A percentile compares a stretch with the other conserved stretches of the same genome.
These are phyloP conservation scores for Ogataea thermomethanolica DNA, from an alignment of 805 yeast genomes.

Conservation along the genomic window DNA sequence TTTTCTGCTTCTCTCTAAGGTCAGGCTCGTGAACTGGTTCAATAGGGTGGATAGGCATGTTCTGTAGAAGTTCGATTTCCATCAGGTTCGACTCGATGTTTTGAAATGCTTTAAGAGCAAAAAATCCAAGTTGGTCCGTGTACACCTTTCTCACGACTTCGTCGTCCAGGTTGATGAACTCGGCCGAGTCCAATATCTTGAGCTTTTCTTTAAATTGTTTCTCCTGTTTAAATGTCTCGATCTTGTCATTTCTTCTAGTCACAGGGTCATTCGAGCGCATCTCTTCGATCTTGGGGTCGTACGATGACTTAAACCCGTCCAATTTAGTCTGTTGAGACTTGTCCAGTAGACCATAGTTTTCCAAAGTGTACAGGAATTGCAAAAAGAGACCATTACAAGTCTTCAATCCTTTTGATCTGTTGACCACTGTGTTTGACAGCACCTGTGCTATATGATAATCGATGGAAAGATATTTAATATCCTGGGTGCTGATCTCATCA, in stretches of 20 bases:
- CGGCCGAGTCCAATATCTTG: slow-evolving; percentile 35
- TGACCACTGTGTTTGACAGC: slow-evolving; percentile 32
- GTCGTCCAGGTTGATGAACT: slow-evolving; percentile 51
- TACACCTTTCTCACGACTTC: slow-evolving; percentile 56
- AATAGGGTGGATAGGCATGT: slow-evolving; percentile 35
- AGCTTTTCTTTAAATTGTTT: slow-evolving; percentile 49
- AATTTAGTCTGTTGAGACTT: slow-evolving; percentile 36
- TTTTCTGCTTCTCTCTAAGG: slow-evolving; percentile 15
- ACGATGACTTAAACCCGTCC: slow-evolving; percentile 38
- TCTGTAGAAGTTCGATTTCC: slow-evolving; percentile 63
- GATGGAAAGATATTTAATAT: slow-evolving; percentile 56
- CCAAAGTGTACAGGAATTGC: slow-evolving; percentile 43
- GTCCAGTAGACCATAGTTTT: slow-evolving; percentile 42
- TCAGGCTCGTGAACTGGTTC: slow-evolving; percentile 7
- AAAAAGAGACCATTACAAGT: slow-evolving; percentile 43
- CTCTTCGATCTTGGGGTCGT: slow-evolving; percentile 42
- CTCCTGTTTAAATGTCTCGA: slow-evolving; percentile 60
- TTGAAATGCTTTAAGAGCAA: slow-evolving; percentile 51
- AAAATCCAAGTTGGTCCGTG: slow-evolving; percentile 50
- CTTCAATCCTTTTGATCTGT: slow-evolving; percentile 34
- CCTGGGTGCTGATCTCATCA: slow-evolving; percentile 63
- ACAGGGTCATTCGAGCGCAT: slow-evolving; percentile 37
- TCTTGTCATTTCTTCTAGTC: slow-evolving; percentile 63
- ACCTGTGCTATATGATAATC: slow-evolving; percentile 55
- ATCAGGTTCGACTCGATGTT: slow-evolving; percentile 55